Percentiles rank a stretch among this genome's conserved stretches.
phyloP scores from a whole-genome alignment of 2,329 filamentous ascomycete species.

The Aspergillus niger region DNA sequence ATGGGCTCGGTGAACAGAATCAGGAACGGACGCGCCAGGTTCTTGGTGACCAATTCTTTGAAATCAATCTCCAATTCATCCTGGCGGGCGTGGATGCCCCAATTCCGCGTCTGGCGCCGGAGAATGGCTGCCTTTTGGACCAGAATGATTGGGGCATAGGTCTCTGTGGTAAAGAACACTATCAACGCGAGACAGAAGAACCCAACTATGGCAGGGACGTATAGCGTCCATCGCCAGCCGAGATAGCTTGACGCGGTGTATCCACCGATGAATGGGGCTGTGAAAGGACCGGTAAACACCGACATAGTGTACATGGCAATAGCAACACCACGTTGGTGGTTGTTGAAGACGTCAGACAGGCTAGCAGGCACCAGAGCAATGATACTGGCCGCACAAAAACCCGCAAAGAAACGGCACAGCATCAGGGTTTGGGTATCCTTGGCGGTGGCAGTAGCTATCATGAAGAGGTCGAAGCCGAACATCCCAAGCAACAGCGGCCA shows the following conservation, averaged over 20 bases:
- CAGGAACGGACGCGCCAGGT: slow-evolving; percentile 23
- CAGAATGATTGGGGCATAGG: slow-evolving; percentile 49
- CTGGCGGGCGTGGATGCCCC: slow-evolving; percentile 26
- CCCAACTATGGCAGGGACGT: slow-evolving; percentile 54
- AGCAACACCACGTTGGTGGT: slow-evolving; percentile 39
- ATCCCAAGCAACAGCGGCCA: slow-evolving; percentile 50
- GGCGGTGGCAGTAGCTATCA: slow-evolving; percentile 46
- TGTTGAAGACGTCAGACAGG: slow-evolving; percentile 53
- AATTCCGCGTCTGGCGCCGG: slow-evolving; percentile 25
- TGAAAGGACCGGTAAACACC: slow-evolving; percentile 49
- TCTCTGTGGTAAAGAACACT: slow-evolving; percentile 51
- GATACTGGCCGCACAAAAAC: slow-evolving; percentile 45
- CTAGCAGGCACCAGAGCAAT: slow-evolving; percentile 44
- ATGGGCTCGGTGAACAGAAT: slow-evolving; percentile 30
- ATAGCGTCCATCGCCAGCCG: slow-evolving; percentile 54
- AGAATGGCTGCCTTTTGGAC: slow-evolving; percentile 23
- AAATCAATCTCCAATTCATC: slow-evolving; percentile 25
- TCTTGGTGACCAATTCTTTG: slow-evolving; percentile 22
- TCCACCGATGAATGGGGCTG: slow-evolving; percentile 52
- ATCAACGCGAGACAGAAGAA: slow-evolving; percentile 43
- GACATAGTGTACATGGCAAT: slow-evolving; percentile 52
- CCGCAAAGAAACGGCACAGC: slow-evolving; percentile 47
- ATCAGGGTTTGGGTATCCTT: slow-evolving; percentile 43
- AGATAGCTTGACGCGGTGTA: slow-evolving; percentile 50
- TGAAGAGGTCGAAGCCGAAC: slow-evolving; percentile 45